Evolutionary conservation across 1,284 basidiomycete species (phyloP), one percentile per base, ranked within the genome.

Genomic region (Irpex rosettiformis): DNA sequence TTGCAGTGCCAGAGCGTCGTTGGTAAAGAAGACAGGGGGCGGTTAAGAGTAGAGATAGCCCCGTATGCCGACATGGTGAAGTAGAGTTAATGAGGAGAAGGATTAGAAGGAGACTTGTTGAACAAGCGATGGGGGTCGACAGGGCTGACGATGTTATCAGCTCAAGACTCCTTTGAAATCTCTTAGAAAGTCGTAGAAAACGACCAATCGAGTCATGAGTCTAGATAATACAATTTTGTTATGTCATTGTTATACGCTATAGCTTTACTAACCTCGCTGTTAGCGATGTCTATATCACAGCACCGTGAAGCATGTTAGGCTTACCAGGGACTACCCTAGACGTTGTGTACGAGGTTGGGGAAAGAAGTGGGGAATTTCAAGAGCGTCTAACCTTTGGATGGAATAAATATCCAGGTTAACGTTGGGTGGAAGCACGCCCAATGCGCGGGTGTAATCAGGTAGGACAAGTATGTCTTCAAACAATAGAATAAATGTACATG

Each of bases 41-140:
- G 55, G 11, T 48, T 57, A 11, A 52, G 37, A 4, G 51, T n/a
- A 18, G 55, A 27, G 6, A 60, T 49, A 5, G 55, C 21, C 4
- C 59, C 59, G 43, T 60, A 60, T 6, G 59, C 59, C 10, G 59
- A 60, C 59, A 60, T 60, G n/a, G 33, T n/a, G n/a, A n/a, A n/a
- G n/a, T n/a, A n/a, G n/a, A 37, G 33, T 37, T 10, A 37, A n/a
- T 13, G 11, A n/a, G 33, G 11, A n/a, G 33, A 37, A 37, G n/a
- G 33, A 13, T 10, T 37, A n/a, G 11, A 37, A 37, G 33, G n/a
- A 37, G n/a, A 37, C n/a, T n/a, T n/a, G n/a, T n/a, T n/a, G 33
- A 37, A 37, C 33, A 37, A 37, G 3, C 33, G 11, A 10, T 37
- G 11, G n/a, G 33, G 11, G 11, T 37, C 11, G 1, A 2, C n/a